These are phyloP conservation scores for Trifolium pratense DNA, from an alignment of 306 rosid species.

Conservation along the genomic window DNA sequence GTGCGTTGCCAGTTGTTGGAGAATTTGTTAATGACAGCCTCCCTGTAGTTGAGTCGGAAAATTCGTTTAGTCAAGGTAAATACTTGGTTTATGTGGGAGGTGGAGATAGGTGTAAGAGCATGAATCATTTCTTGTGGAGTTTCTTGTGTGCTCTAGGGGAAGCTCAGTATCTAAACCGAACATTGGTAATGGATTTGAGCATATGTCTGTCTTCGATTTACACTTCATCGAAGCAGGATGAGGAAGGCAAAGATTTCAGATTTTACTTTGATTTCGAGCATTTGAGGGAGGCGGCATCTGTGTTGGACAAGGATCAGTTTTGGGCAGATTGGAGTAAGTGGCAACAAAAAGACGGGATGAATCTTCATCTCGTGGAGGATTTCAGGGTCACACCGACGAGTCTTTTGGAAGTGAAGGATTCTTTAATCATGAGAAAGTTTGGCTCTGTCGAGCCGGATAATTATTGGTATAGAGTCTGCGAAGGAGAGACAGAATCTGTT, in stretches of 20 bases:
- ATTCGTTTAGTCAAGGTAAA: conserved; percentile 71
- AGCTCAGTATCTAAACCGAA: conserved; percentile 96
- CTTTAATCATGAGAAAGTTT: conserved; percentile 89
- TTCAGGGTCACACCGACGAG: conserved; percentile 84
- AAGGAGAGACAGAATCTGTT: conserved; percentile 90
- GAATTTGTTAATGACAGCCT: conserved; percentile 83
- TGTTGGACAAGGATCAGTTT: conserved; percentile 85
- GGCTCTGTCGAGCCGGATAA: conserved; percentile 93
- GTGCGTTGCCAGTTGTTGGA: conserved; percentile 74
- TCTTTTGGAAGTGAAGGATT: conserved; percentile 69
- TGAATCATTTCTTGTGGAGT: conserved; percentile 98
- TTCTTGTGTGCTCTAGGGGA: conserved; percentile 98
- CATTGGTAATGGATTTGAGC: conserved; percentile 93
- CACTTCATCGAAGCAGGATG: conserved; percentile 74
- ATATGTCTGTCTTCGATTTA: conserved; percentile 87
- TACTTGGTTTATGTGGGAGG: conserved; percentile 79
- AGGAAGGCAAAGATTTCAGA: conserved; percentile 97
- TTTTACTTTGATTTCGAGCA: conserved; percentile 98
- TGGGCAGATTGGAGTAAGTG: conserved; percentile 91
- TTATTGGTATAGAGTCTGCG: conserved; percentile 96
- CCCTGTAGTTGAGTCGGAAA: conserved; percentile 86
- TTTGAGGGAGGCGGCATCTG: conserved; percentile 84
- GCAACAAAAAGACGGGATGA: conserved; percentile 72
- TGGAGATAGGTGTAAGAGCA: conserved; percentile 96
- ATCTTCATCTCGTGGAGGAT: conserved; percentile 84